phyloP scores from a whole-genome alignment of 2,329 filamentous ascomycete genomes.

The Shiraia sp. region DNA sequence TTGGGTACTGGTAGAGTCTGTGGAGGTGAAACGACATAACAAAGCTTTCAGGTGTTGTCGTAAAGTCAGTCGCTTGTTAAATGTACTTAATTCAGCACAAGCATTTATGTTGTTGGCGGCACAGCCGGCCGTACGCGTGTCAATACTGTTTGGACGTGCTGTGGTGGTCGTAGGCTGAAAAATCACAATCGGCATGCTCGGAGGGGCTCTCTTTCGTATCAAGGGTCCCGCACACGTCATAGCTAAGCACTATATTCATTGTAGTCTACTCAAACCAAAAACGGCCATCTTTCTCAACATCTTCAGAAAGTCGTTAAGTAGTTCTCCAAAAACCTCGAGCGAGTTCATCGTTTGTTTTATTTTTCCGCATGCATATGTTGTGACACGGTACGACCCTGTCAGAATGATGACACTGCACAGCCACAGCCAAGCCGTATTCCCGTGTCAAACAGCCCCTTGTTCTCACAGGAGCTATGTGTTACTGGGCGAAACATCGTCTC shows the following conservation, averaged over 20 bases:
- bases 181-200: conserved; percentile 20
- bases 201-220: conserved; percentile 14
- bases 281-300: too few relatives aligned
- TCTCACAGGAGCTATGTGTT: conserved; percentile 11
- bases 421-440: conserved; percentile 31
- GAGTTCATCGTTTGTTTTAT: too few relatives aligned
- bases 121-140: conserved; percentile 40
- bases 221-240: conserved; percentile 24
- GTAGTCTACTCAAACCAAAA: neutral
- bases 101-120: conserved; percentile 17
- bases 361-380: too few relatives aligned
- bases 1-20: conserved; percentile 18
- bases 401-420: conserved; percentile 2
- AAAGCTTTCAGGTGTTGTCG: conserved; percentile 15
- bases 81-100: conserved; percentile 10
- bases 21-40: conserved; percentile 26
- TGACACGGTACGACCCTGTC: neutral
- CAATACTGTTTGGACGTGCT: conserved; percentile 20
- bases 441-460: conserved; percentile 12
- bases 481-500: conserved; percentile 5
- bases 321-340: too few relatives aligned
- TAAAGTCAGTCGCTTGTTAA: conserved; percentile 8
- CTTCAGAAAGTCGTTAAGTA: too few relatives aligned
- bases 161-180: conserved; percentile 18
- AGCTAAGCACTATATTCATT: conserved; percentile 1